Percentiles rank a stretch among this genome's conserved stretches.
These are phyloP conservation scores for Metschnikowia matae DNA, from an alignment of 805 yeast genomes.

Conservation along the genomic window DNA sequence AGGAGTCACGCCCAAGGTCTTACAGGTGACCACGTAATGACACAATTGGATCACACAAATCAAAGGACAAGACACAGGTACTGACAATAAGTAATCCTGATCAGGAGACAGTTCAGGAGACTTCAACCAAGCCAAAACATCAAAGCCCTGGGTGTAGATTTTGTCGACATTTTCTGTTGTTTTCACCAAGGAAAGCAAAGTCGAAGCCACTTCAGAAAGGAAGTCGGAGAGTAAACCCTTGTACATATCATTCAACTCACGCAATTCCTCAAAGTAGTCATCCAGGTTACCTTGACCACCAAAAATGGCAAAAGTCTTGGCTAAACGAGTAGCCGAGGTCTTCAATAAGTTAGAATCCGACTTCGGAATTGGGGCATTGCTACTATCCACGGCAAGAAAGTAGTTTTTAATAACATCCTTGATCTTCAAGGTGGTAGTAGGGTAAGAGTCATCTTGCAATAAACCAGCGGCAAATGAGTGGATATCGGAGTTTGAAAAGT, in stretches of 20 bases:
- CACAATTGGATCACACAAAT: slow-evolving; percentile 94
- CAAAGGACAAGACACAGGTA: slow-evolving; percentile 95
- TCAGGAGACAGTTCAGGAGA: slow-evolving; percentile 85
- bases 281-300: slow-evolving; percentile 99
- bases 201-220: slow-evolving; percentile 62
- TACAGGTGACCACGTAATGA: slow-evolving; percentile 86
- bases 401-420: slow-evolving; percentile 76
- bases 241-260: slow-evolving; percentile 77
- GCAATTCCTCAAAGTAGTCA: slow-evolving; percentile 93
- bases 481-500: slow-evolving; percentile 62
- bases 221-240: slow-evolving; percentile 70
- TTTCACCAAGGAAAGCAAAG: slow-evolving; percentile 63
- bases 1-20: slow-evolving; percentile 80
- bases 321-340: slow-evolving; percentile 52
- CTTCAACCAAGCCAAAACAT: slow-evolving; percentile 82
- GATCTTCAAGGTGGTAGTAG: slow-evolving; percentile 69
- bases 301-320: slow-evolving; percentile 76
- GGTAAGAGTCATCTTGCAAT: slow-evolving; percentile 49
- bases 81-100: slow-evolving; percentile 78
- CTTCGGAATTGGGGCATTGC: slow-evolving; percentile 23
- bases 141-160: slow-evolving; percentile 90
- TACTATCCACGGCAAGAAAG: slow-evolving; percentile 41
- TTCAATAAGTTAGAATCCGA: slow-evolving; percentile 51
- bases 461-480: slow-evolving; percentile 81
- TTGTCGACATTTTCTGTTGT: slow-evolving; percentile 75